These are phyloP conservation scores for Actinidia chinensis DNA, from an alignment of 179 eudicot genomes.

Conservation along the genomic window DNA sequence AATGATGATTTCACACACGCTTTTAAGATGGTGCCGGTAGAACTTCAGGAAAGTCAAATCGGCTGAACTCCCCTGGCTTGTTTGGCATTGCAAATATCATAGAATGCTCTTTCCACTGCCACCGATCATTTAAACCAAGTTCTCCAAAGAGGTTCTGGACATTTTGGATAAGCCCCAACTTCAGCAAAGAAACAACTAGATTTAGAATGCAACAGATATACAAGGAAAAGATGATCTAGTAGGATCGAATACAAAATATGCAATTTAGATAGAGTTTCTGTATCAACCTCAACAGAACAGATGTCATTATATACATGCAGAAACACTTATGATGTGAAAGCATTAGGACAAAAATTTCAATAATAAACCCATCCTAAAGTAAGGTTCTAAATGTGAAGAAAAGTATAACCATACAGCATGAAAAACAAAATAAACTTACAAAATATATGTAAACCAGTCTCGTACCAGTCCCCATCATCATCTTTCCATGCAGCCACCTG, in stretches of 20 bases:
- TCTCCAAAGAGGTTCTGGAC: constrained; percentile 96
- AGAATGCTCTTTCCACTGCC: constrained; percentile 99
- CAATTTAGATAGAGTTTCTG: not conserved
- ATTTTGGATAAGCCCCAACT: constrained; percentile 99
- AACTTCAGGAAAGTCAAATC: constrained; percentile 89
- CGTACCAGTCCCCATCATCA: constrained; percentile 97
- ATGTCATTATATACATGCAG: constrained; percentile 1
- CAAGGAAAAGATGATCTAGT: constrained; percentile 9
- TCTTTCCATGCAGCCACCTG: constrained; percentile 99
- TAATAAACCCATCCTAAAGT: not conserved
- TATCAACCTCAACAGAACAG: not conserved
- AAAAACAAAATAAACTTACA: constrained; percentile 55
- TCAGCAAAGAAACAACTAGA: constrained; percentile 31
- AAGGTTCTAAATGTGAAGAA: not conserved
- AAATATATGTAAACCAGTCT: constrained; percentile 96
- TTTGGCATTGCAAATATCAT: constrained; percentile 99
- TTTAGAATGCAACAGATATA: not conserved
- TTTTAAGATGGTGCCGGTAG: constrained; percentile 94
- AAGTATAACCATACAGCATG: not conserved
- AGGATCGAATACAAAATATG: not conserved
- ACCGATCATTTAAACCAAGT: constrained; percentile 84
- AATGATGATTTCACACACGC: constrained; percentile 44
- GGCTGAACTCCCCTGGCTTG: constrained; percentile 97
- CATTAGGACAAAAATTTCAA: not conserved
- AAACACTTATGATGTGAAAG: not conserved